Evolutionary conservation across 2,329 filamentous ascomycete genomes (phyloP).

Genomic region (Fusarium irregulare): DNA sequence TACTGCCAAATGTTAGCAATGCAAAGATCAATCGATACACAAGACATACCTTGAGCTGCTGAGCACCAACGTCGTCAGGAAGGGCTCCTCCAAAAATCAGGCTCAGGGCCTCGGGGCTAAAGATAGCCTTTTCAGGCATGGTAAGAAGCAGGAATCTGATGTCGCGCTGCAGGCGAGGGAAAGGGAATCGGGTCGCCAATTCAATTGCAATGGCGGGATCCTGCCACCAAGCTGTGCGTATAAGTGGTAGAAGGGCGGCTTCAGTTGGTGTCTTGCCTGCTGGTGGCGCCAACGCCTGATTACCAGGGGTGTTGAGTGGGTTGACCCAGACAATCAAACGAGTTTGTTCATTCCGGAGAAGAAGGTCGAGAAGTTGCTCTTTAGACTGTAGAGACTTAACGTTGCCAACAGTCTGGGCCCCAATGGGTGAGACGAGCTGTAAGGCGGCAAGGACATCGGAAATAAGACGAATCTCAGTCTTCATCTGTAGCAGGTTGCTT

Average conservation of each 20-base stretch:
- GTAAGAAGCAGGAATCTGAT: conserved; percentile 83
- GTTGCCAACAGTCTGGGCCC: conserved; percentile 61
- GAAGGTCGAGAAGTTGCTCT: conserved; percentile 81
- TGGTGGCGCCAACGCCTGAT: conserved; percentile 54
- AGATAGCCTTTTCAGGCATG: conserved; percentile 83
- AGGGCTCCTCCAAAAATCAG: conserved; percentile 82
- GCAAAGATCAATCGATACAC: background rate
- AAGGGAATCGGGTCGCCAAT: conserved; percentile 82
- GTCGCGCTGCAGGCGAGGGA: conserved; percentile 76
- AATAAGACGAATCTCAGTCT: conserved; percentile 88
- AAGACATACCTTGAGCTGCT: conserved; percentile 79
- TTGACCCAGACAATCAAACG: conserved; percentile 90
- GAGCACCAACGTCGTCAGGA: conserved; percentile 79
- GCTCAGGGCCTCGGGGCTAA: conserved; percentile 84
- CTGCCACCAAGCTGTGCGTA: conserved; percentile 88
- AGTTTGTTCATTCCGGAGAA: conserved; percentile 86
- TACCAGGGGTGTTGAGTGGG: conserved; percentile 72
- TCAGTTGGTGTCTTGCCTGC: conserved; percentile 54
- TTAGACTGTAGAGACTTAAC: conserved; percentile 78
- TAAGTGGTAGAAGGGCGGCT: conserved; percentile 68
- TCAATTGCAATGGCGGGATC: conserved; percentile 89
- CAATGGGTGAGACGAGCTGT: conserved; percentile 71
- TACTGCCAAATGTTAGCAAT: conserved; percentile 65
- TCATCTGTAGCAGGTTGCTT: conserved; percentile 91
- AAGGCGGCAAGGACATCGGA: conserved; percentile 78